phyloP scores from a whole-genome alignment of 2,329 filamentous ascomycete species.

The Tolypocladium guangdongense region DNA sequence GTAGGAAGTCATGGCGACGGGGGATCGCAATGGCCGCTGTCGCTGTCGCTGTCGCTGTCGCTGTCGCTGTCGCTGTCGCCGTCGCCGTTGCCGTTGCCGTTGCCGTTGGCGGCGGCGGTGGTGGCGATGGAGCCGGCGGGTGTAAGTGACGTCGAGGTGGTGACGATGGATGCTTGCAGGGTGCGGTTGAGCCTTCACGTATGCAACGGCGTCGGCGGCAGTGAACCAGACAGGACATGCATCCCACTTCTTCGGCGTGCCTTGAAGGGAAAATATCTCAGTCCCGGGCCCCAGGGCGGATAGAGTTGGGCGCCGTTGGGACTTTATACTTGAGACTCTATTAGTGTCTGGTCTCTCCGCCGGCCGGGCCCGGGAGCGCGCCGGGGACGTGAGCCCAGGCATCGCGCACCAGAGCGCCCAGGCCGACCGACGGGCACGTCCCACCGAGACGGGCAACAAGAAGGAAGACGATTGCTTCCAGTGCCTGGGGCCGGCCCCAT shows the following conservation, averaged over 20 bases:
- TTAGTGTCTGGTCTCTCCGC: background rate
- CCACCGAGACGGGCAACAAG: background rate
- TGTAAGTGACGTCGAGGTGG: background rate
- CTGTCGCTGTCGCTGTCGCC: background rate
- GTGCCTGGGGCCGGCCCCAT: background rate
- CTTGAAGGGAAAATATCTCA: background rate
- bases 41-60: background rate
- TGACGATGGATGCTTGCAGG: background rate
- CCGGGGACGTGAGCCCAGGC: background rate
- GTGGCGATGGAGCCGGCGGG: background rate
- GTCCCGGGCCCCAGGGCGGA: background rate
- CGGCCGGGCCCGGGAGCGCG: background rate
- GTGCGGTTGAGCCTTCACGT: background rate
- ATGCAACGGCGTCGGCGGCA: background rate
- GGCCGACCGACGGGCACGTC: background rate
- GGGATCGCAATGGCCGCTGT: background rate
- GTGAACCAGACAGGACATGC: conserved; percentile 4
- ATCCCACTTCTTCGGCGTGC: conserved; percentile 1
- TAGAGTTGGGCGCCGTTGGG: conserved; percentile 2
- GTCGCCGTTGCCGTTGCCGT: background rate
- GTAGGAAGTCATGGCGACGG: conserved; percentile 6
- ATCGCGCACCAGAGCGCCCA: background rate
- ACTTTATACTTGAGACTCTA: conserved; percentile 5
- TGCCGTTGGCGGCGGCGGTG: background rate
- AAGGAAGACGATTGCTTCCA: background rate